phyloP scores from a whole-genome alignment of 306 rosid genomes.

The Cyamopsis tetragonoloba region DNA sequence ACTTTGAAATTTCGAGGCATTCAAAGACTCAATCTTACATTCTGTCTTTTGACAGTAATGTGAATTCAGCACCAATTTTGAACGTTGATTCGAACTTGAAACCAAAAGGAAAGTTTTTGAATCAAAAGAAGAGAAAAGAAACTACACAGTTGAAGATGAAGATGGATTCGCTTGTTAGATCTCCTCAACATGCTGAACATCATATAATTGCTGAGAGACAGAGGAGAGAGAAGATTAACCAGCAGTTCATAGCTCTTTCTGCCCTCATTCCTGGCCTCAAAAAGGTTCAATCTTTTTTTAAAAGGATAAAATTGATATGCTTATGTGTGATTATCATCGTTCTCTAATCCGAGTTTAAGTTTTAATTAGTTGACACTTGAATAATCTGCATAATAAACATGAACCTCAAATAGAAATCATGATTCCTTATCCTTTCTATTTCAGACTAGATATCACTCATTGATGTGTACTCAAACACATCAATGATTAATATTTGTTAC shows the following conservation, averaged over 20 bases:
- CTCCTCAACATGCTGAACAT: conserved; percentile 29
- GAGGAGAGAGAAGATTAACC: conserved; percentile 70
- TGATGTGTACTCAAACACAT: too few species aligned
- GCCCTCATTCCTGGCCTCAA: conserved; percentile 70
- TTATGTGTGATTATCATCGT: too few species aligned
- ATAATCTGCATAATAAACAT: too few species aligned
- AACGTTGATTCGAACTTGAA: background rate
- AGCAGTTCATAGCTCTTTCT: conserved; percentile 74
- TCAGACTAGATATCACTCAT: too few species aligned
- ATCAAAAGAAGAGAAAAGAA: conserved; percentile 24
- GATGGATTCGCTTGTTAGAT: conserved; percentile 20
- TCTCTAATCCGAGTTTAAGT: too few species aligned
- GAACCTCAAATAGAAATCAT: too few species aligned
- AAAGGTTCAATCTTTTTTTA: conserved; percentile 47
- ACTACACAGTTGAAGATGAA: conserved; percentile 23
- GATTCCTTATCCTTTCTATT: too few species aligned
- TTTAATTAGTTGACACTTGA: too few species aligned
- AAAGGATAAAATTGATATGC: too few species aligned
- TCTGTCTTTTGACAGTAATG: conserved; percentile 47
- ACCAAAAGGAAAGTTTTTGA: conserved; percentile 37
- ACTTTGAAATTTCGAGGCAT: conserved; percentile 41
- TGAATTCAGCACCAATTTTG: background rate
- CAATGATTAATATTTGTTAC: too few species aligned
- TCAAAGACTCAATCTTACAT: conserved; percentile 26
- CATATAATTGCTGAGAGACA: conserved; percentile 80